A percentile compares a stretch with the other conserved stretches of the same genome.
phyloP scores from a whole-genome alignment of 192 early-diverging fungal genomes.

The Backusella psychrophila region DNA sequence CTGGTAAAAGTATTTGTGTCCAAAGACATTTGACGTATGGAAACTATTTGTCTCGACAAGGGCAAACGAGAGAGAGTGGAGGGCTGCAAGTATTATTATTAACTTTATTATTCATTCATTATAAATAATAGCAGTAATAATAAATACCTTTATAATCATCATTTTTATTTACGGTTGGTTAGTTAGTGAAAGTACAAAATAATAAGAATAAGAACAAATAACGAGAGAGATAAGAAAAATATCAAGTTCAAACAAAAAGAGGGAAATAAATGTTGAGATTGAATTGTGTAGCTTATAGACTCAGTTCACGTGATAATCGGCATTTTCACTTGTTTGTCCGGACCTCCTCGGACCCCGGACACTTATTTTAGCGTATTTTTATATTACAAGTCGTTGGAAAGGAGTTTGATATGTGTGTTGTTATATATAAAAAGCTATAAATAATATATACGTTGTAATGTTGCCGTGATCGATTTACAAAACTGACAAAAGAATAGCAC shows the following conservation, averaged over 20 bases:
- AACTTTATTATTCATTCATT: neutral
- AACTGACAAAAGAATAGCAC: no score
- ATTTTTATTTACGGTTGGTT: neutral
- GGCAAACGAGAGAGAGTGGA: neutral
- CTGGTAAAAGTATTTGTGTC: neutral
- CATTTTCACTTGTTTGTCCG: neutral
- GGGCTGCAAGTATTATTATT: neutral
- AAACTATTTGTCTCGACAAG: neutral
- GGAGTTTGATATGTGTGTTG: no score
- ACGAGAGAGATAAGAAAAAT: neutral
- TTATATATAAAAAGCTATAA: no score
- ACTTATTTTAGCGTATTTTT: neutral
- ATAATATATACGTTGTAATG: no score
- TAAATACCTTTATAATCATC: conserved; percentile 2
- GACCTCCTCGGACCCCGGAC: neutral
- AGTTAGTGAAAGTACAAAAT: neutral
- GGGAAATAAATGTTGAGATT: neutral
- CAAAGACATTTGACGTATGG: conserved; percentile 10
- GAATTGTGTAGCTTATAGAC: neutral
- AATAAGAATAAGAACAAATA: neutral
- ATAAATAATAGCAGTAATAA: neutral
- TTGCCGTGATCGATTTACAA: no score
- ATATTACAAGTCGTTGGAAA: neutral
- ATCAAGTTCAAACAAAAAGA: neutral
- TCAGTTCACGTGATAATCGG: neutral